Evolutionary conservation across 2,329 filamentous ascomycete species (phyloP), one percentile per base, ranked within the genome.

Genomic region (Colletotrichum australisinense): DNA sequence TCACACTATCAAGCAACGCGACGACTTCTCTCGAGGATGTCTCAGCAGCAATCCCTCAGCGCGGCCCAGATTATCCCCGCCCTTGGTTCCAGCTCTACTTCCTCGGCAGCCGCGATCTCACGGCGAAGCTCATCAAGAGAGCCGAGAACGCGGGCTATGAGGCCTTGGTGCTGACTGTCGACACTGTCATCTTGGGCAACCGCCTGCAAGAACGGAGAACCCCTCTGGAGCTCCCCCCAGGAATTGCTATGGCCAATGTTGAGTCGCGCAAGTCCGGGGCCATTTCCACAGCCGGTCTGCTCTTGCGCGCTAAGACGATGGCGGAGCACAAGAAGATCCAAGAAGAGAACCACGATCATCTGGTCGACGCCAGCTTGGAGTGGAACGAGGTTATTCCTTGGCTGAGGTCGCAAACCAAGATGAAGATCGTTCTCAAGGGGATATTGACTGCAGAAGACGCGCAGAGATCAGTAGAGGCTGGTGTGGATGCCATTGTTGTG

Each of bases 21-120:
- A 79, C 79, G 4, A 79, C 78, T 2, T 76, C 76, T 1, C 74
- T 80, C 4, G 79, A 81, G 62, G 79, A 81, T 63, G 78, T 81
- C 9, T 75, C 76, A 7, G n/a, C 69, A 5, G 68, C 68, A 2
- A 59, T 76, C 1, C 67, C 74, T 11, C 57, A 62, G 8, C 55
- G 72, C 11, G 73, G 75, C 1, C n/a, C 69, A 7, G 67, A 69
- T 2, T 69, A 67, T 4, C 77, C 77, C 2, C 60, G 64, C 1
- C 63, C 71, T 2, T 80, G 78, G 78, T 76, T 77, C 46, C 77
- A 78, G 58, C 72, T 78, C 28, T 78, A 78, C 35, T 69, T 78
- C 26, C 74, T 78, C 16, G 73, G 75, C 38, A 65, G 77, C 26
- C 73, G 74, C 0, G 69, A 76, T 26, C 74, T 76, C n/a, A 78